Evolutionary conservation across 192 early-diverging fungal genomes (phyloP), one percentile per base, ranked within the genome.

Genomic region (Paraglomus occultum): DNA sequence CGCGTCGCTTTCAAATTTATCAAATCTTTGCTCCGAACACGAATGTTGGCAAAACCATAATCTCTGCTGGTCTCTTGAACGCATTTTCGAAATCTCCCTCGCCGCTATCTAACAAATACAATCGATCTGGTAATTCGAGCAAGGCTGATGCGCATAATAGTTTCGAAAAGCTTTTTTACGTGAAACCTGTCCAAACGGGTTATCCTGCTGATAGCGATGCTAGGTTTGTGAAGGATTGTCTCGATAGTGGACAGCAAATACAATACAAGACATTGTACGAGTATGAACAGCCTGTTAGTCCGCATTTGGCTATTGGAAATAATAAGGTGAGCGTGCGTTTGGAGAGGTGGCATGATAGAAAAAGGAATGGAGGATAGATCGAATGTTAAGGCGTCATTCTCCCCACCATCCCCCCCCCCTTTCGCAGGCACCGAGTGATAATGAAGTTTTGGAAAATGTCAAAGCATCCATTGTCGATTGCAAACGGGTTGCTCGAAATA

Each of bases 101-200:
- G 31, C 31, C 3, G 31, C 31, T 31, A 31, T 31, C 31, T 3
- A 31, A 31, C 31, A 31, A 31, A 31, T 31, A 31, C 31, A 31
- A 31, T 31, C 31, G 31, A 31, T 31, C 31, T 3, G 31, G 31
- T 31, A 31, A 31, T 31, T 31, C 31, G 31, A 31, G 3, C 31
- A 31, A 31, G 31, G 45, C 77, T 17, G 71, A 81, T 11, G 79
- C 73, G 2, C 66, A 76, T 4, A 73, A 75, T 17, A 78, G 74
- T 39, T 63, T 64, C 22, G 70, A 74, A 5, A 80, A 80, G 52
- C 84, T 89, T 9, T 81, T 84, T 62, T 92, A 92, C 72, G 43
- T 92, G 31, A 94, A 94, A 55, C 92, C 92, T 0, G 83, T 94
- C 4, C 92, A 94, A 76, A 94, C 92, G 9, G 92, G 91, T 0